Base-by-base conservation (phyloP, 768 basidiomycete genomes). In the Pulveroboletus sp. region DNA sequence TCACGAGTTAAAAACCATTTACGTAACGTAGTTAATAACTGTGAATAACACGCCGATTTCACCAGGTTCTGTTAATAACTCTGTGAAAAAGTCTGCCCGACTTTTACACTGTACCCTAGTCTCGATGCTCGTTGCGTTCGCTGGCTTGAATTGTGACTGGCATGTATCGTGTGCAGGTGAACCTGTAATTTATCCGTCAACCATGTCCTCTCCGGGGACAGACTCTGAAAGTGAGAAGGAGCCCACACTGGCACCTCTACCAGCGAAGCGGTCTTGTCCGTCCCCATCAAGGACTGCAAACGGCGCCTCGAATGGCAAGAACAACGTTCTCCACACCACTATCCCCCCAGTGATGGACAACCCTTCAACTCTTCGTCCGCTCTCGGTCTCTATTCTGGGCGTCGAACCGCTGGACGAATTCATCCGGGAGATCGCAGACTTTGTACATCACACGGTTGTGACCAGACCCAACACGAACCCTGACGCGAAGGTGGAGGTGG, bases 391-490 rank as follows among this genome's bases (percentile, higher is more conserved):
- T 14, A 90, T 94, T 55, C 80, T 96, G 24, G 88, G 87, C 45
- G 84, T 92, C 43, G 93, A 94, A 63, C 93, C 93, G 2, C 72
- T 91, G 26, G 93, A 96, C 67, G 93, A 95, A 63, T 93, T 96
- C 63, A 92, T 93, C 65, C 82, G 82, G 63, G 89, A 92, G 64
- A 78, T 96, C 48, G 93, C 90, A 31, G 90, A 95, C 70, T 96
- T 91, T 68, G 73, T 94, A 32, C 82, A 83, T 68, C 83, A 85
- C 61, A 82, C 77, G 73, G 81, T 90, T 58, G 60, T 64, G 46
- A 81, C 73, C 6, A 76, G 78, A 20, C 78, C 81, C 17, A 76
- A 81, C 55, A 62, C 78, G 44, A 80, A 81, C 29, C 74, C 74
- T 29, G 61, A 65, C 11, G 60, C 64, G 16, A 64, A 69, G 31